phyloP scores from a whole-genome alignment of 352 stramenopile genomes.

The Pythium brassicae region DNA sequence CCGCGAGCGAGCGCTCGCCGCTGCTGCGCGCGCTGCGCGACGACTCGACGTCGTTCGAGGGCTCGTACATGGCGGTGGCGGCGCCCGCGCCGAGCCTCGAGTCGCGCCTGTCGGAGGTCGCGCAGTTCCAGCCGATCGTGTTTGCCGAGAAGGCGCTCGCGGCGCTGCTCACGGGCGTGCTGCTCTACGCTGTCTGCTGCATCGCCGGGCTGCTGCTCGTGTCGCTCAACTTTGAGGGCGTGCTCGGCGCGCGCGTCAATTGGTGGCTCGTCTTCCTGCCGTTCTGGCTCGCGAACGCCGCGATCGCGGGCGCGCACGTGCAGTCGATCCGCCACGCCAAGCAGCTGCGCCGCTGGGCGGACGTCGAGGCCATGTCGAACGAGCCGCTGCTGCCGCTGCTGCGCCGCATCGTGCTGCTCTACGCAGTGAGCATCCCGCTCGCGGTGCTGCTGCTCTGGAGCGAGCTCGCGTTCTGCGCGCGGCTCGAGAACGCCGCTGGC shows the following conservation, averaged over 20 bases:
- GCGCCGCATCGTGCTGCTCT: slow-evolving; percentile 69
- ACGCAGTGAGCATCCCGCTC: slow-evolving; percentile 71
- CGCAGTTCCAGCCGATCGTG: slow-evolving; percentile 70
- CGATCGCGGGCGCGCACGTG: slow-evolving; percentile 56
- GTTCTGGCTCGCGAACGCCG: slow-evolving; percentile 75
- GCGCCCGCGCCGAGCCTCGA: slow-evolving; percentile 12
- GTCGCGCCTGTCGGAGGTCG: slow-evolving; percentile 21
- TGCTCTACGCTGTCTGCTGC: slow-evolving; percentile 76
- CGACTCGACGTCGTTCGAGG: slow-evolving; percentile 53
- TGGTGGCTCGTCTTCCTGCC: slow-evolving; percentile 81
- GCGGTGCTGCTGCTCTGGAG: slow-evolving; percentile 72
- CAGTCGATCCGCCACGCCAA: slow-evolving; percentile 60
- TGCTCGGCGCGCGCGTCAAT: slow-evolving; percentile 56
- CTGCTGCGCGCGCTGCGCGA: slow-evolving; percentile 54
- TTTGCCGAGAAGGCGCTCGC: slow-evolving; percentile 74
- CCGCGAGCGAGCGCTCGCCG: slow-evolving; percentile 58
- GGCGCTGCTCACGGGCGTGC: slow-evolving; percentile 66
- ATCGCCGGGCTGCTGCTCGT: slow-evolving; percentile 64
- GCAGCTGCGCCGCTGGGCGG: slow-evolving; percentile 66
- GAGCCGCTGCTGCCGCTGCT: slow-evolving; percentile 76
- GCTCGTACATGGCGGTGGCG: slow-evolving; percentile 73
- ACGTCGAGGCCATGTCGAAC: slow-evolving; percentile 78
- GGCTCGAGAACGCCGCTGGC: slow-evolving; percentile 38
- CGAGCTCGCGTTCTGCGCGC: slow-evolving; percentile 77
- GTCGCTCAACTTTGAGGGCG: slow-evolving; percentile 74